Evolutionary conservation across 1,284 basidiomycete species (phyloP), one percentile per base, ranked within the genome.

Genomic region (Ustilago trichophora): DNA sequence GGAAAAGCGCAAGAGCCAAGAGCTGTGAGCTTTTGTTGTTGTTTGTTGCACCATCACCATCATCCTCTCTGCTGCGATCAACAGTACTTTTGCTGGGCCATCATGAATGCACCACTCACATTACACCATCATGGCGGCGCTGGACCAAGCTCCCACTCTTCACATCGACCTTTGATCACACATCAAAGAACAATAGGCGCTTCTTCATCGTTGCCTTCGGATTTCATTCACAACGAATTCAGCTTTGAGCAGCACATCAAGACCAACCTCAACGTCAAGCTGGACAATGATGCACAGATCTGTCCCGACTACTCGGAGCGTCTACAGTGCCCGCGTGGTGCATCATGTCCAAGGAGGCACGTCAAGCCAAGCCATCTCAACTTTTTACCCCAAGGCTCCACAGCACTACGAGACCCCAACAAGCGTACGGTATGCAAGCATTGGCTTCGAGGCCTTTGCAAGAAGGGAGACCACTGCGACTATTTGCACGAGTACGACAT

Each of bases 401-500:
- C 51, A 32, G 46, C 58, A 16, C 40, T 58, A 11, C 72, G 75
- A 22, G 79, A 80, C 40, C 63, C 66, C 8, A 88, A 90, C 18
- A 95, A 77, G 50, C 72, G 80, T 26, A 84, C 83, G 15, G 82
- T 99, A n/a, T 99, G 96, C 85, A 98, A 98, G 85, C 96, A 98
- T 84, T 99, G 95, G 92, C 88, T 99, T 27, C 88, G 96, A 62
- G 96, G 96, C 24, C 86, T 98, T 34, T 98, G 96, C 84, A 98
- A 98, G 85, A 98, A 98, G 83, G 95, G 93, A 54, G 92, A 96
- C 80, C 89, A 90, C 36, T 99, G 96, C 85, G 96, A 98, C 84
- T 98, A 98, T 83, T 86, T 98, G 80, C 96, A 99, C 83, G 96
- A 98, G 84, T 98, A 97, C 84, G 97, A 98, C 82, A 86, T 98